A percentile compares a stretch with the other conserved stretches of the same genome.
Conservation (phyloP, 208 protist genomes). For the Zelonia costaricensis region DNA sequence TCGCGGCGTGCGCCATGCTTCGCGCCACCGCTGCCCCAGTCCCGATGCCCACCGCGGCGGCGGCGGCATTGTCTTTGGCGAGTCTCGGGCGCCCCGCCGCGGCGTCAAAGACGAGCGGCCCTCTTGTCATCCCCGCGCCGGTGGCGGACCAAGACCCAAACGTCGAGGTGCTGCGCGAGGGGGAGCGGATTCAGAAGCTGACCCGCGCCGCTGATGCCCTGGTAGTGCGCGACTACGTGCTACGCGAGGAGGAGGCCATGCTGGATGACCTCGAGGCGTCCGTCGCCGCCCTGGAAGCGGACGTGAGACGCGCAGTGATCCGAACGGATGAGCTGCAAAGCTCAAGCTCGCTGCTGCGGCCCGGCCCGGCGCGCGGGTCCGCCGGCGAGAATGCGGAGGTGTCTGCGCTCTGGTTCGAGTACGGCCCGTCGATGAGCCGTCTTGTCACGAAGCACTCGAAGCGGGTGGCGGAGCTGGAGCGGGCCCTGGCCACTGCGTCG, state of each 20-base stretch:
- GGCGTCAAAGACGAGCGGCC: too few relatives aligned
- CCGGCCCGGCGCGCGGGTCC: slow-evolving; percentile 1
- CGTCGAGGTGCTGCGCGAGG: slow-evolving; percentile 24
- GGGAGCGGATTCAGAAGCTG: slow-evolving; percentile 48
- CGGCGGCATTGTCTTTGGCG: too few relatives aligned
- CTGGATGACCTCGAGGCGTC: slow-evolving; percentile 40
- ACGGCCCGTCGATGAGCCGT: slow-evolving; percentile 26
- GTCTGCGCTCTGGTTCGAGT: slow-evolving; percentile 15
- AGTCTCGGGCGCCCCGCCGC: too few relatives aligned
- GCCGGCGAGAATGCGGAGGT: slow-evolving; percentile 23
- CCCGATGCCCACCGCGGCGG: too few relatives aligned
- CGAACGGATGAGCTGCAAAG: slow-evolving; percentile 8
- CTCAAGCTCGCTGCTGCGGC: slow-evolving; percentile 36
- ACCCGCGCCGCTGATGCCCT: slow-evolving; percentile 55
- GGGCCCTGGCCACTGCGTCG: neutral
- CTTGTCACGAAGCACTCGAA: slow-evolving; percentile 38
- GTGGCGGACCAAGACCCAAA: slow-evolving; percentile 27
- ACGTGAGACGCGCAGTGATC: slow-evolving; percentile 24
- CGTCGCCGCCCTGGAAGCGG: slow-evolving; percentile 33
- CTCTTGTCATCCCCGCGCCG: neutral
- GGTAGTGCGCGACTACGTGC: slow-evolving; percentile 47
- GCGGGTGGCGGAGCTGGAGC: slow-evolving; percentile 24
- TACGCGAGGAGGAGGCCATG: slow-evolving; percentile 45
- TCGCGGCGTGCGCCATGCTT: too few relatives aligned
- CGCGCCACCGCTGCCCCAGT: too few relatives aligned